These are phyloP conservation scores for Symmetrospora coprosmae DNA, from an alignment of 768 basidiomycete species.

Conservation along the genomic window DNA sequence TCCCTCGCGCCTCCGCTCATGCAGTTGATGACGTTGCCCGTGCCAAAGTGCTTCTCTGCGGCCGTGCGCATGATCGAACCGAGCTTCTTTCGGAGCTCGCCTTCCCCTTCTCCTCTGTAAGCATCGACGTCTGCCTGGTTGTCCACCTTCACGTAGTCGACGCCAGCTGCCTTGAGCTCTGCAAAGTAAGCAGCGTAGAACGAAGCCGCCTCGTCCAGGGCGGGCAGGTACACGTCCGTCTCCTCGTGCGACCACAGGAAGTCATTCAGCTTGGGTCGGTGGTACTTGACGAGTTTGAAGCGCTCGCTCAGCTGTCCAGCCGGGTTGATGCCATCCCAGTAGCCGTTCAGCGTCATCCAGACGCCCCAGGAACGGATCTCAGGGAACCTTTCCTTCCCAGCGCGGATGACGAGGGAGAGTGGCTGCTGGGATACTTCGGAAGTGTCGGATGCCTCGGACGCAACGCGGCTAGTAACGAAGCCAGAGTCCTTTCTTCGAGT, in stretches of 20 bases:
- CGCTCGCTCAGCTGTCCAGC: background rate
- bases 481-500: background rate
- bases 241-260: background rate
- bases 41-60: slow-evolving; percentile 19
- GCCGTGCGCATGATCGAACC: background rate
- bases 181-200: slow-evolving; percentile 28
- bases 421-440: background rate
- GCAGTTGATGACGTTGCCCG: slow-evolving; percentile 24
- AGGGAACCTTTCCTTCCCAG: slow-evolving; percentile 19
- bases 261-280: background rate
- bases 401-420: slow-evolving; percentile 8
- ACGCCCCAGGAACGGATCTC: slow-evolving; percentile 28
- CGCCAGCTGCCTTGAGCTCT: slow-evolving; percentile 21
- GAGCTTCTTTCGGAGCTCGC: slow-evolving; percentile 1
- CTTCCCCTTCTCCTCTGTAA: slow-evolving; percentile 8
- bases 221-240: slow-evolving; percentile 17
- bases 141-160: slow-evolving; percentile 33
- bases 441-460: background rate
- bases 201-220: background rate
- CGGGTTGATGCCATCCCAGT: slow-evolving; percentile 30
- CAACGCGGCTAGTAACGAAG: background rate
- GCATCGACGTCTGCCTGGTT: slow-evolving; percentile 27
- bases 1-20: slow-evolving; percentile 28
- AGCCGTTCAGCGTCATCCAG: slow-evolving; percentile 29
- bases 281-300: slow-evolving; percentile 11